A percentile compares a stretch with the other conserved stretches of the same genome.
Conservation (phyloP, 805 yeast species). For the Kuraishia hungarica region DNA sequence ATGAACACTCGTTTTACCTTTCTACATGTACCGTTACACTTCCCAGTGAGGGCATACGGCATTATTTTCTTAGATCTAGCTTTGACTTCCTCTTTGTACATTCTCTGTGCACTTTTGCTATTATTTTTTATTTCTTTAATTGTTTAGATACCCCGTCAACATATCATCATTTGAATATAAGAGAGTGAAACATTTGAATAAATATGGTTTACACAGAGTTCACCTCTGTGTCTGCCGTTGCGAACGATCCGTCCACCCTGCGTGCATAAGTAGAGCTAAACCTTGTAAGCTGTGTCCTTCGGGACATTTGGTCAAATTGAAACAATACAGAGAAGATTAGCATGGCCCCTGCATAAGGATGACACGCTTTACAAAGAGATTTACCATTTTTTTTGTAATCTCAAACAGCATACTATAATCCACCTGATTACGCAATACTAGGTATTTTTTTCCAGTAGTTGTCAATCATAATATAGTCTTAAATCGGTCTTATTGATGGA, state of each 20-base stretch:
- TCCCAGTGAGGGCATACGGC: background rate
- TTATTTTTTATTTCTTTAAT: too few relatives aligned
- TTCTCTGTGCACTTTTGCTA: background rate
- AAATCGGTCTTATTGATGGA: background rate
- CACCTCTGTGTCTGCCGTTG: too few relatives aligned
- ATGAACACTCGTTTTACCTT: background rate
- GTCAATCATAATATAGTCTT: background rate
- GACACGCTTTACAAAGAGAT: conserved; percentile 99
- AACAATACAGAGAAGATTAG: conserved; percentile 99
- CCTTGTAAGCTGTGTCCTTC: conserved; percentile 32
- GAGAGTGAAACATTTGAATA: too few relatives aligned
- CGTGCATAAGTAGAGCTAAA: background rate
- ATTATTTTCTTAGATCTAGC: background rate
- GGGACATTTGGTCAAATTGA: conserved; percentile 99
- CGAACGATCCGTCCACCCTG: too few relatives aligned
- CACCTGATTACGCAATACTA: background rate
- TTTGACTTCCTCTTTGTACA: background rate
- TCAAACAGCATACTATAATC: background rate
- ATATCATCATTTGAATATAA: too few relatives aligned
- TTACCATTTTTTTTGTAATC: conserved; percentile 65
- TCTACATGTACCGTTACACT: background rate
- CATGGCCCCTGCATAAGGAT: conserved; percentile 99
- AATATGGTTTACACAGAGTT: background rate
- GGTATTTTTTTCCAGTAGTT: background rate
- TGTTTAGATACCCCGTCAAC: background rate